Conservation (phyloP, 31 red algal genomes). For the Asparagopsis taxiformis region DNA sequence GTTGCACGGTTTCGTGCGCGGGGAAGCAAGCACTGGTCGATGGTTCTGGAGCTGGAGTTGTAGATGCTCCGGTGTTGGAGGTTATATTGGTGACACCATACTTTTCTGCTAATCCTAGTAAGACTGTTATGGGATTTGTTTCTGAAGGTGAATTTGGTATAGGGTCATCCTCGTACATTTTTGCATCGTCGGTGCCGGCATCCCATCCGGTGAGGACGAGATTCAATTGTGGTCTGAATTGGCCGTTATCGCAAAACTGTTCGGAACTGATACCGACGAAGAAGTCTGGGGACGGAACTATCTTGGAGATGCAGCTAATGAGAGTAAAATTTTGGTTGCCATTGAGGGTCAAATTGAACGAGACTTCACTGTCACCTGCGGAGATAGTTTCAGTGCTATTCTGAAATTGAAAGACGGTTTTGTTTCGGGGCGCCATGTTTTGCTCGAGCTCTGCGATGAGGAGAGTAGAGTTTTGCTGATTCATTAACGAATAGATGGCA, state of each 20-base stretch:
- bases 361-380: background rate
- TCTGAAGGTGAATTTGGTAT: background rate
- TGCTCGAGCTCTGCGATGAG: background rate
- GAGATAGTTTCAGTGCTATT: background rate
- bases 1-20: background rate
- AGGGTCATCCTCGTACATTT: background rate
- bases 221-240: background rate
- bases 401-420: background rate
- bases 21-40: background rate
- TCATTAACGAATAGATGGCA: background rate
- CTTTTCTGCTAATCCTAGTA: background rate
- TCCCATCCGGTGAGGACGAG: conserved; percentile 2
- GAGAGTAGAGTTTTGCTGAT: background rate
- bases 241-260: background rate
- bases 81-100: background rate
- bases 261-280: conserved; percentile 3
- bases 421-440: background rate
- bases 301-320: conserved; percentile 2
- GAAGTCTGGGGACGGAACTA: background rate
- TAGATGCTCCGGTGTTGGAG: background rate
- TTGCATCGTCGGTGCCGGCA: background rate
- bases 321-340: background rate
- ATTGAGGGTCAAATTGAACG: background rate
- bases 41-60: background rate
- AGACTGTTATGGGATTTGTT: background rate